A percentile compares a stretch with the other conserved stretches of the same genome.
Evolutionary conservation across 495 filamentous ascomycete species (phyloP).

Genomic region (Cryomyces minteri): DNA sequence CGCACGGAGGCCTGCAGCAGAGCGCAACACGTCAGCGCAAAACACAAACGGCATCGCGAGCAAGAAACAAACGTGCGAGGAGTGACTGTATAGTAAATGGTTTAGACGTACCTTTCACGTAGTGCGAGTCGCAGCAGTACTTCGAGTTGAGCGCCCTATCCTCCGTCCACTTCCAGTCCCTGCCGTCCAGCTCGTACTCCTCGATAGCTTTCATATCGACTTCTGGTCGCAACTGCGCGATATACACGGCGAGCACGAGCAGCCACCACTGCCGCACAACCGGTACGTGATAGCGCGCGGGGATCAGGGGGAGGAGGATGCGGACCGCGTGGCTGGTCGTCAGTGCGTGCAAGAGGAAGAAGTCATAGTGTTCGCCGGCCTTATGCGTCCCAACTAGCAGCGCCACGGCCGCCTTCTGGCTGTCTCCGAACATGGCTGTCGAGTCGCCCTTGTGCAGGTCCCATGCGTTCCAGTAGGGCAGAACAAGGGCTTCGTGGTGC

Average conservation of each 20-base stretch:
- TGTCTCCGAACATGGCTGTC: constrained; percentile 51
- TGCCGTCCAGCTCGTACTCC: constrained; percentile 38
- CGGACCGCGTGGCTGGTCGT: constrained; percentile 78
- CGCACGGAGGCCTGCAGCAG: constrained; percentile 37
- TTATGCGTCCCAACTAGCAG: constrained; percentile 45
- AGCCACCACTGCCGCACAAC: constrained; percentile 87
- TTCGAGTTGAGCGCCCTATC: constrained; percentile 45
- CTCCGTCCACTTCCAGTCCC: constrained; percentile 60
- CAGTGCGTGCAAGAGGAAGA: constrained; percentile 66
- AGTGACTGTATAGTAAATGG: background rate
- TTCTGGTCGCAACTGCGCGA: constrained; percentile 50
- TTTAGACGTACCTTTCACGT: constrained; percentile 42
- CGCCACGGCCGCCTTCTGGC: constrained; percentile 55
- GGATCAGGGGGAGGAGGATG: constrained; percentile 63
- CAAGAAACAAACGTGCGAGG: background rate
- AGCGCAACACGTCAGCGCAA: background rate
- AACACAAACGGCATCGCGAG: background rate
- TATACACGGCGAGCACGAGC: constrained; percentile 57
- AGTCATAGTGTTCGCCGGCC: constrained; percentile 43
- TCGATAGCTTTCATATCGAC: constrained; percentile 45
- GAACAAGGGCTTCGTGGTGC: constrained; percentile 45
- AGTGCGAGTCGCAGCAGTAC: constrained; percentile 57
- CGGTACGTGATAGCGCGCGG: constrained; percentile 46
- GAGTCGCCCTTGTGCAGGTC: constrained; percentile 44
- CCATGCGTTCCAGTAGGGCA: constrained; percentile 86